A percentile compares a stretch with the other conserved stretches of the same genome.
phyloP scores from a whole-genome alignment of 2,329 filamentous ascomycete genomes.

The Xylaria digitata region DNA sequence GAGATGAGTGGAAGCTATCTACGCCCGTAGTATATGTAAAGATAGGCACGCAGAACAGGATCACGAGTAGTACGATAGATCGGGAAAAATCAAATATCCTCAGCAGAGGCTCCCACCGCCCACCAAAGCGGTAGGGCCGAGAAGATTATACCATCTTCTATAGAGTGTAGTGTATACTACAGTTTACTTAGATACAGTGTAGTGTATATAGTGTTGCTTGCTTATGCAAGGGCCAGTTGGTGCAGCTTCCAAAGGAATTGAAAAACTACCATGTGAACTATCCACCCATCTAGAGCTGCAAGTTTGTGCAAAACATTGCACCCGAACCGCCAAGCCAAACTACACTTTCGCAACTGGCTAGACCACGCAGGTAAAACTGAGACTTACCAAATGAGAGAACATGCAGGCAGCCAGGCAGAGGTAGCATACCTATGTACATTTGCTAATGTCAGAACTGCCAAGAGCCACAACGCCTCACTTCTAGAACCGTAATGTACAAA shows the following conservation, averaged over 20 bases:
- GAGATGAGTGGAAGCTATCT: no score
- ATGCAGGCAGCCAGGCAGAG: not conserved
- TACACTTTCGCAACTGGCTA: slow-evolving; percentile 1
- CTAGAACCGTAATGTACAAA: not conserved
- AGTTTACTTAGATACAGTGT: no score
- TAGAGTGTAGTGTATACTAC: not conserved
- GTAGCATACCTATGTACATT: no score
- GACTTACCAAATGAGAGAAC: not conserved
- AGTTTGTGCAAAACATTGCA: slow-evolving; percentile 14
- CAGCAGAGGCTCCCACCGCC: not conserved
- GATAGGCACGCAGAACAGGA: not conserved
- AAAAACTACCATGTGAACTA: not conserved
- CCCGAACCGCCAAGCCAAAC: slow-evolving; percentile 9
- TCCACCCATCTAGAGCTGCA: not conserved
- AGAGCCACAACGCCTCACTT: not conserved
- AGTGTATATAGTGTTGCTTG: no score
- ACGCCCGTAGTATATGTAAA: not conserved
- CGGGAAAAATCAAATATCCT: not conserved
- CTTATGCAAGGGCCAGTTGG: not conserved
- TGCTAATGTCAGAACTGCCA: not conserved
- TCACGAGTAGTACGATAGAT: not conserved
- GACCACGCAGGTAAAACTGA: not conserved
- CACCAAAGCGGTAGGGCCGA: not conserved
- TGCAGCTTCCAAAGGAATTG: not conserved
- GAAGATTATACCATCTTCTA: not conserved